Evolutionary conservation across 176 grass and related monocot species (phyloP), one percentile per base, ranked within the genome.

Genomic region (Zizania latifolia): DNA sequence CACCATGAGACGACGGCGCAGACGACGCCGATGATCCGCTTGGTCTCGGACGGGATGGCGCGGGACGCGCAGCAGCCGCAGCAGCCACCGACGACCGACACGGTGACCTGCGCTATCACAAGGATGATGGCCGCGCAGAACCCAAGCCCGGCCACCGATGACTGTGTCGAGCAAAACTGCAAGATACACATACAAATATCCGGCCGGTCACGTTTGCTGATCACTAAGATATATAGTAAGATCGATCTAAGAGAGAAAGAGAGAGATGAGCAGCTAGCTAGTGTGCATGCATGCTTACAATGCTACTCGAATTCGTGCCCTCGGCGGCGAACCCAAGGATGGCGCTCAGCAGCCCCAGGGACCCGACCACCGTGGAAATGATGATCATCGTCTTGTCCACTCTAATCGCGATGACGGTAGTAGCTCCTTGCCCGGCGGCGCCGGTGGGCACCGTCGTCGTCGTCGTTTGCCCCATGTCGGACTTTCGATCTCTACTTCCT

Each of bases 61-160:
- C 77, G 77, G 27, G 78, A 76, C 55, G 38, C 79, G 78, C 70
- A 75, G 83, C 70, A 75, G 2, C 84, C 77, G 26, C 83, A 86
- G 62, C 83, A 86, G 32, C 77, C 78, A 33, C 78, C 64, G 12
- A 41, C 71, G 5, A 22, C 71, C 6, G 71, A 8, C 43, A 81
- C 10, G 43, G 22, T 23, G 68, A 72, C 34, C 83, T 85, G 83
- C 15, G 46, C 68, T 0, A 32, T n/a, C 22, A 73, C 0, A 4
- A 86, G 71, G 84, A 86, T 81, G 71, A 86, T 21, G 26, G 11
- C 27, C 14, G 84, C 69, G 71, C 55, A 70, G 3, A 86, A 15
- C 1, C 51, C 71, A 32, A 86, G 63, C 43, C 10, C 78, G 2
- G 76, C 14, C 32, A 71, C 63, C 0, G 77, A 50, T n/a, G 45